phyloP scores from a whole-genome alignment of 495 filamentous ascomycete genomes.

The Pyrenopolyporus hunteri region DNA sequence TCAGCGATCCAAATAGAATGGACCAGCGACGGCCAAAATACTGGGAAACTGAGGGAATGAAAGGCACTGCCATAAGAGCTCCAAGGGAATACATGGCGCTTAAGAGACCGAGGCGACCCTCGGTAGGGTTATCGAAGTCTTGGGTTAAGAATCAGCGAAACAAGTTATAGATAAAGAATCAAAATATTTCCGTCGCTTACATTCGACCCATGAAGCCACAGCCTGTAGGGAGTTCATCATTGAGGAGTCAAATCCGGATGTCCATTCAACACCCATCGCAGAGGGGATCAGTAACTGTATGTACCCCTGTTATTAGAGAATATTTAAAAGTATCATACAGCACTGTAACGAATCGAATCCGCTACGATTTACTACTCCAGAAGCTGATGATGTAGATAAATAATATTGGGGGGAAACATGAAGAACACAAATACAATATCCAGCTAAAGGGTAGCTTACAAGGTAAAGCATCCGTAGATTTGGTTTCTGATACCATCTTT shows the following conservation, averaged over 20 bases:
- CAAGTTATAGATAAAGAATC: background rate
- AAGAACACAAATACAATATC: background rate
- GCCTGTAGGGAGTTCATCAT: constrained; percentile 66
- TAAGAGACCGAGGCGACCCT: constrained; percentile 45
- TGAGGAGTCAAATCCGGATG: constrained; percentile 65
- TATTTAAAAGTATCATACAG: too few species aligned
- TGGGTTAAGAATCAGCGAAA: constrained; percentile 37
- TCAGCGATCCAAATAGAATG: constrained; percentile 58
- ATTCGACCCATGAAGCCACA: constrained; percentile 56
- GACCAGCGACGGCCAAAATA: constrained; percentile 58
- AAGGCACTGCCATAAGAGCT: constrained; percentile 56
- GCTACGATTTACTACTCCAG: background rate
- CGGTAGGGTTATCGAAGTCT: constrained; percentile 49
- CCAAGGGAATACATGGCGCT: constrained; percentile 52
- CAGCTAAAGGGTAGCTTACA: constrained; percentile 1
- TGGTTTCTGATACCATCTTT: constrained; percentile 60
- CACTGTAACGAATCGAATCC: too few species aligned
- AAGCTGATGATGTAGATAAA: background rate
- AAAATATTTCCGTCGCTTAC: too few species aligned
- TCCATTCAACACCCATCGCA: constrained; percentile 66
- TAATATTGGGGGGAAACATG: too few species aligned
- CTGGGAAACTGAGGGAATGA: constrained; percentile 60
- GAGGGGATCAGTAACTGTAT: constrained; percentile 54
- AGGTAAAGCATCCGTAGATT: constrained; percentile 61
- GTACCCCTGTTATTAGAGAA: constrained; percentile 1